A percentile compares a stretch with the other conserved stretches of the same genome.
phyloP scores from a whole-genome alignment of 2,329 filamentous ascomycete species.

The Trichoderma sp. region DNA sequence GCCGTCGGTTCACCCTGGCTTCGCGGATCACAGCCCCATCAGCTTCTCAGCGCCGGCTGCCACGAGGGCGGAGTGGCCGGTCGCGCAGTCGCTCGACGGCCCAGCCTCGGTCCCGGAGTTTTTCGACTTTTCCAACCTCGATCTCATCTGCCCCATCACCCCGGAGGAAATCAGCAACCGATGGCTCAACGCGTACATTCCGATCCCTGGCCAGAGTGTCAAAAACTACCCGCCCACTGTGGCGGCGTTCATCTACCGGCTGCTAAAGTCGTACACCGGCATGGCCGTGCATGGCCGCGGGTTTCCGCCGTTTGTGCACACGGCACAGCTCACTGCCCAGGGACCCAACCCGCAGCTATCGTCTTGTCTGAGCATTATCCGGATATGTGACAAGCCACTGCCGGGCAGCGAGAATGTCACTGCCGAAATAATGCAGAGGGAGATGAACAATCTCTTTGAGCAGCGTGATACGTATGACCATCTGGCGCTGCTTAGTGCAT shows the following conservation, averaged over 20 bases:
- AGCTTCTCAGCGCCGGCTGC: not conserved
- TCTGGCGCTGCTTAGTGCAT: slow-evolving; percentile 41
- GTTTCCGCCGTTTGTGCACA: slow-evolving; percentile 48
- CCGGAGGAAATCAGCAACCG: slow-evolving; percentile 49
- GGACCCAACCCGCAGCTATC: slow-evolving; percentile 36
- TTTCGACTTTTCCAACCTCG: slow-evolving; percentile 38
- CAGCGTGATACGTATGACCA: slow-evolving; percentile 31
- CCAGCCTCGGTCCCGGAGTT: not conserved
- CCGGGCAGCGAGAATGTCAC: slow-evolving; percentile 37
- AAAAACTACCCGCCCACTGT: slow-evolving; percentile 45
- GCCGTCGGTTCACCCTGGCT: not conserved
- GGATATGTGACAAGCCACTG: slow-evolving; percentile 41
- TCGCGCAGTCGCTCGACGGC: not conserved
- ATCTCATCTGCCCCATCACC: slow-evolving; percentile 49
- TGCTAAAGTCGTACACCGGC: slow-evolving; percentile 48
- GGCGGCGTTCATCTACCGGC: slow-evolving; percentile 41
- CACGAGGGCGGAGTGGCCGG: not conserved
- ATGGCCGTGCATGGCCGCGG: slow-evolving; percentile 39
- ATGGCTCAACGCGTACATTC: slow-evolving; percentile 51
- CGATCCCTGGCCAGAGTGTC: slow-evolving; percentile 43
- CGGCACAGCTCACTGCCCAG: slow-evolving; percentile 35
- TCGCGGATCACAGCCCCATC: not conserved
- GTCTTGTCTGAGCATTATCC: slow-evolving; percentile 44
- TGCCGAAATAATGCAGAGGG: slow-evolving; percentile 39
- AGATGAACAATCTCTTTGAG: slow-evolving; percentile 45